Evolutionary conservation across 345 rosid species (phyloP).

Genomic region (Corchorus capsularis): DNA sequence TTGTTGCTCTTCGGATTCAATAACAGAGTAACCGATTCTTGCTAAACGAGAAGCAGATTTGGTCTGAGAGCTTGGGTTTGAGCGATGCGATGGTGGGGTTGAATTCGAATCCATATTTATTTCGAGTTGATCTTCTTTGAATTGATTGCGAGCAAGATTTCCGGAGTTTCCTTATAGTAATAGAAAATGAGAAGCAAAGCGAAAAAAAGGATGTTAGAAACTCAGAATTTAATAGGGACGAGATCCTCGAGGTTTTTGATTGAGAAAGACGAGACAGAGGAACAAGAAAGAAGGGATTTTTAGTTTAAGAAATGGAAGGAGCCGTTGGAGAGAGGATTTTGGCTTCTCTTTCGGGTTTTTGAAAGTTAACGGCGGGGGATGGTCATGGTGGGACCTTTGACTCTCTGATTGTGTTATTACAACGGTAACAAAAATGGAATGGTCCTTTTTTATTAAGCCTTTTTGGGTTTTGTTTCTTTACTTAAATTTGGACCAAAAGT

Average conservation of each 20-base stretch:
- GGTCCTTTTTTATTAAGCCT: not conserved
- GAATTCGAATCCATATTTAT: constrained; percentile 44
- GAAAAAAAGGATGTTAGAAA: not conserved
- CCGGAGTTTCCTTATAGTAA: not conserved
- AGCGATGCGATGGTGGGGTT: constrained; percentile 53
- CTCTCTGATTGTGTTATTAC: constrained; percentile 14
- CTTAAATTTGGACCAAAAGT: not conserved
- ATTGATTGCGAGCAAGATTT: not conserved
- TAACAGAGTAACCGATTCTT: constrained; percentile 31
- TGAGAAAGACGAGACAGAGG: not conserved
- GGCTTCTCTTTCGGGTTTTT: constrained; percentile 8
- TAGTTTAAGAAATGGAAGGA: constrained; percentile 15
- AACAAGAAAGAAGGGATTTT: not conserved
- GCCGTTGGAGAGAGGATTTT: constrained; percentile 43
- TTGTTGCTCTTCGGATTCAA: constrained; percentile 31
- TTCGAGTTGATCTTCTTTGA: not conserved
- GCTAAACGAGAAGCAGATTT: constrained; percentile 76
- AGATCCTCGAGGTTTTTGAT: not conserved
- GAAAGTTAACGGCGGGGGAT: constrained; percentile 22
- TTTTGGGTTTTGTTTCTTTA: not conserved
- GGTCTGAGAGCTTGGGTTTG: constrained; percentile 42
- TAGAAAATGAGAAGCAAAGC: not conserved
- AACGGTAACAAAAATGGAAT: constrained; percentile 40
- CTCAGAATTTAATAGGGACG: not conserved
- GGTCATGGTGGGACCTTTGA: constrained; percentile 7